These are phyloP conservation scores for Dactylonectria estremocensis DNA, from an alignment of 2,329 filamentous ascomycete genomes.

Conservation along the genomic window DNA sequence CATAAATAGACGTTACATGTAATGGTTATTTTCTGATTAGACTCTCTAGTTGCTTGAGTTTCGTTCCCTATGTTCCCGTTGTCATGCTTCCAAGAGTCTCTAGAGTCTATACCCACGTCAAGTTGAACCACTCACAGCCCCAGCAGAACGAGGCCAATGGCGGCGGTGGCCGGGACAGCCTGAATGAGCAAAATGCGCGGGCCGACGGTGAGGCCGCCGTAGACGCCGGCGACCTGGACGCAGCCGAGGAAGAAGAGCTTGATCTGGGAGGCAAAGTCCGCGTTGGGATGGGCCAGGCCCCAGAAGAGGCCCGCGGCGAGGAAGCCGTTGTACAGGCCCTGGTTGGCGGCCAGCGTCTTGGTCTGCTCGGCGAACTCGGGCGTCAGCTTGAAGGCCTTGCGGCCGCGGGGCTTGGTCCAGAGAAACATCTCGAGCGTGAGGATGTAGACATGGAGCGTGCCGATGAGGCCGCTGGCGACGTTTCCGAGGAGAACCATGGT, in stretches of 20 bases:
- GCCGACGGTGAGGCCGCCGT: slow-evolving; percentile 60
- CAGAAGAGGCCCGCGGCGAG: slow-evolving; percentile 65
- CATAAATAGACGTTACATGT: not conserved
- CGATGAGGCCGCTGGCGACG: slow-evolving; percentile 56
- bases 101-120: not conserved
- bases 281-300: slow-evolving; percentile 62
- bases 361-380: slow-evolving; percentile 63
- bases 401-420: slow-evolving; percentile 63
- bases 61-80: not conserved
- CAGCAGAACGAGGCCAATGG: slow-evolving; percentile 49
- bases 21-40: not conserved
- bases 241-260: slow-evolving; percentile 64
- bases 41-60: not conserved
- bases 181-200: slow-evolving; percentile 62
- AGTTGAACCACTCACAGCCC: slow-evolving; percentile 33
- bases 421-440: slow-evolving; percentile 65
- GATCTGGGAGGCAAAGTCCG: slow-evolving; percentile 60
- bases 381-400: slow-evolving; percentile 60
- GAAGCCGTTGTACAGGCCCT: slow-evolving; percentile 69
- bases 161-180: slow-evolving; percentile 50
- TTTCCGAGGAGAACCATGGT: slow-evolving; percentile 54
- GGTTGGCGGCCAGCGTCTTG: slow-evolving; percentile 63
- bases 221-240: slow-evolving; percentile 61
- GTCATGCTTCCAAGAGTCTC: not conserved
- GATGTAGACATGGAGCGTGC: slow-evolving; percentile 64